Evolutionary conservation across 2,329 filamentous ascomycete genomes (phyloP).

Genomic region (Emmonsiellopsis sp.): DNA sequence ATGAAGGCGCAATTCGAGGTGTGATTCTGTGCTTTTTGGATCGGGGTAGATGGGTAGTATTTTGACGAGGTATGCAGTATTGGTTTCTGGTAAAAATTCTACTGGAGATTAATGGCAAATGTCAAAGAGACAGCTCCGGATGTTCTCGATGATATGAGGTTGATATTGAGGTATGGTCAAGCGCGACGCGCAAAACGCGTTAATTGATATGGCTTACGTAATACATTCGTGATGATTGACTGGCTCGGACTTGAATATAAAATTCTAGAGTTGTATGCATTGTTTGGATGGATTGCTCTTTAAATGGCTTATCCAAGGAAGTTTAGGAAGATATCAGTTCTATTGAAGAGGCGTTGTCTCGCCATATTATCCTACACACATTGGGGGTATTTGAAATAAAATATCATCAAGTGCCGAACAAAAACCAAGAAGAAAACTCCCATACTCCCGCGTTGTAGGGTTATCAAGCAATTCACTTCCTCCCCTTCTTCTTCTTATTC

Average conservation of each 20-base stretch:
- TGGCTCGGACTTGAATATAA: no score
- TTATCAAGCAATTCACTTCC: constrained; percentile 23
- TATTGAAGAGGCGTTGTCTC: neutral
- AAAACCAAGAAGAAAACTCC: neutral
- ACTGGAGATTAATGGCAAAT: neutral
- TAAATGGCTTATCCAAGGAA: no score
- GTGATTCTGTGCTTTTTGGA: neutral
- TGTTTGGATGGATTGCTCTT: no score
- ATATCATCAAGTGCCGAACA: neutral
- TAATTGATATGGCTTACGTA: neutral
- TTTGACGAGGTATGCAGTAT: no score
- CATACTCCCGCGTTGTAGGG: no score
- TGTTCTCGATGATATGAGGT: neutral
- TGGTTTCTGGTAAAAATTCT: no score
- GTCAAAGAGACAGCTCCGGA: neutral
- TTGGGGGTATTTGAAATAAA: neutral
- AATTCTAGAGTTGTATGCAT: no score
- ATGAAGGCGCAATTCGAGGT: neutral
- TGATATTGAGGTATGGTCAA: neutral
- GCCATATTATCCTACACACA: neutral
- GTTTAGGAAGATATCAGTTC: neutral
- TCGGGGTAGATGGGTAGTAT: no score
- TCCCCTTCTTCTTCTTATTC: constrained; percentile 37
- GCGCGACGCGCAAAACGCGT: neutral
- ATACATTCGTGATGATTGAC: no score